Evolutionary conservation across 306 rosid species (phyloP).

Genomic region (Prunus dulcis): DNA sequence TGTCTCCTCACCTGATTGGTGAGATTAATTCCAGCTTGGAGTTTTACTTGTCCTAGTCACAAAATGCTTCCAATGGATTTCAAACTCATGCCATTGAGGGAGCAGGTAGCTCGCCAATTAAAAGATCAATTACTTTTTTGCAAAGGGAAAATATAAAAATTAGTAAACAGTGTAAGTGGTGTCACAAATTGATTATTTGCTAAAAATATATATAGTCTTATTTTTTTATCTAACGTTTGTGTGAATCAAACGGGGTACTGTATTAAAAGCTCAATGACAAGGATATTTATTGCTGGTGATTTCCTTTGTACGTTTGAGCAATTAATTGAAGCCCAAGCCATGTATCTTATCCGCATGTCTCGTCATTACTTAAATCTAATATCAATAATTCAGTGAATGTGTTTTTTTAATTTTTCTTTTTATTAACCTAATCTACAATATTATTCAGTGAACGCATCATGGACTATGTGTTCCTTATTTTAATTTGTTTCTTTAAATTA

Average conservation of each 20-base stretch:
- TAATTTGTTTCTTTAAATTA: background rate
- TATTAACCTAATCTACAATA: background rate
- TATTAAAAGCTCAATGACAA: background rate
- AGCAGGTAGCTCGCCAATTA: accelerated
- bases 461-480: background rate
- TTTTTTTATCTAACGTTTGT: too few species aligned
- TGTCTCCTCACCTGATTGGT: accelerated
- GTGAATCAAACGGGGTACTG: too few species aligned
- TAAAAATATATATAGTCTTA: too few species aligned
- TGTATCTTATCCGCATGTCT: too few species aligned
- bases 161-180: background rate
- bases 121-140: background rate
- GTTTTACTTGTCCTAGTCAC: accelerated
- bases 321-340: too few species aligned
- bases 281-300: background rate
- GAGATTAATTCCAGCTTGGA: accelerated
- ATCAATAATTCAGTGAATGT: too few species aligned
- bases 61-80: accelerated
- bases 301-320: background rate
- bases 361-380: too few species aligned
- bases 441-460: background rate
- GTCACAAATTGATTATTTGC: background rate
- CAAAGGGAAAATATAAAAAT: background rate
- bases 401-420: too few species aligned
- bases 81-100: accelerated